Evolutionary conservation across 2,329 filamentous ascomycete species (phyloP).

Genomic region (Botrytis galanthina): DNA sequence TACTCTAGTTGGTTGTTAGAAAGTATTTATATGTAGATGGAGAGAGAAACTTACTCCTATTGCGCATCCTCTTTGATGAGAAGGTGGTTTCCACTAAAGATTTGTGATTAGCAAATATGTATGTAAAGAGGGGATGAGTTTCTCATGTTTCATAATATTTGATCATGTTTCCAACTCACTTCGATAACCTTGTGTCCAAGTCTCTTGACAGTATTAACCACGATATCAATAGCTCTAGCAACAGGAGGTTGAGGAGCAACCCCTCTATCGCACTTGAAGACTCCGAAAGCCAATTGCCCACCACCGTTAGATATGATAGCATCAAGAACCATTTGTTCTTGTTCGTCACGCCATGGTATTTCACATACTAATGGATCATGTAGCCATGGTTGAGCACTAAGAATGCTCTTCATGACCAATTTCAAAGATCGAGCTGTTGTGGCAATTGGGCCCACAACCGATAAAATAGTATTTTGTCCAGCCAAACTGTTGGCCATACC

Average conservation of each 20-base stretch:
- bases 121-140: background rate
- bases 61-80: slow-evolving; percentile 43
- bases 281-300: slow-evolving; percentile 51
- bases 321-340: slow-evolving; percentile 39
- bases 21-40: slow-evolving; percentile 9
- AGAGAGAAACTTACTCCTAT: slow-evolving; percentile 43
- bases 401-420: slow-evolving; percentile 54
- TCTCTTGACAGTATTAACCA: slow-evolving; percentile 48
- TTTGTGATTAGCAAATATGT: background rate
- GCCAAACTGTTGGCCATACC: slow-evolving; percentile 58
- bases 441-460: slow-evolving; percentile 62
- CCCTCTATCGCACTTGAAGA: slow-evolving; percentile 51
- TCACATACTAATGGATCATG: slow-evolving; percentile 64
- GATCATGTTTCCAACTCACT: slow-evolving; percentile 1
- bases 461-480: slow-evolving; percentile 62
- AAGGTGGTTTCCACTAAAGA: slow-evolving; percentile 53
- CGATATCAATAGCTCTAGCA: slow-evolving; percentile 50
- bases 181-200: slow-evolving; percentile 57
- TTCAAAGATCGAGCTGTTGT: slow-evolving; percentile 53
- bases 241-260: slow-evolving; percentile 57
- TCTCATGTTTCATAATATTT: background rate
- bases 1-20: slow-evolving; percentile 26
- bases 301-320: slow-evolving; percentile 41
- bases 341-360: slow-evolving; percentile 60
- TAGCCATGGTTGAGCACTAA: slow-evolving; percentile 62